These are phyloP conservation scores for Picea glauca DNA, from an alignment of 75 land plant genomes.

Conservation along the genomic window DNA sequence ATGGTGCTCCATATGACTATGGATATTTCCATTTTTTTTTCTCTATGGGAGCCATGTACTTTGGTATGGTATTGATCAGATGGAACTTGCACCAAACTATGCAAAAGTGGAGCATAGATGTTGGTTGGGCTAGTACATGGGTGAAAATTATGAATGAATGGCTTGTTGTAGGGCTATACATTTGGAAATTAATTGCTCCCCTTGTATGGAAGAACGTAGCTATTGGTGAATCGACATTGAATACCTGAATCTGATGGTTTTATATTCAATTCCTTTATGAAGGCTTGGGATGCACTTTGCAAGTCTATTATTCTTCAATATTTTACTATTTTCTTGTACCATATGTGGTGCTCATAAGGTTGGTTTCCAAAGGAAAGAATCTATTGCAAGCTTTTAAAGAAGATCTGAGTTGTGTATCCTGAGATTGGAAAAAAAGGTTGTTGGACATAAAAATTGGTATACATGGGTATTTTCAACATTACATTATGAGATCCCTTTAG, in stretches of 20 bases:
- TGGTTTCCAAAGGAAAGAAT: neutral
- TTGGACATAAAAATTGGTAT: no score
- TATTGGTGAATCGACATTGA: neutral
- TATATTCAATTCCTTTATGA: no score
- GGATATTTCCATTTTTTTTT: conserved; percentile 98
- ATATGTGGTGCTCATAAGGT: neutral
- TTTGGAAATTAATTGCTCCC: no score
- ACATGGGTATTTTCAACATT: no score
- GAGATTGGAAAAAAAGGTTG: neutral
- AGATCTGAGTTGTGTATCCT: neutral
- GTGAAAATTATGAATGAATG: conserved; percentile 42
- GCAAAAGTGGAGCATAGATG: conserved; percentile 12
- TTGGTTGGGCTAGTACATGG: conserved; percentile 95
- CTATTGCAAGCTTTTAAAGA: neutral
- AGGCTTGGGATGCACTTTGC: no score
- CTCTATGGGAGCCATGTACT: conserved; percentile 95
- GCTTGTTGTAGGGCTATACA: no score
- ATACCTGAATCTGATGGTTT: neutral
- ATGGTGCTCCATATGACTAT: conserved; percentile 89
- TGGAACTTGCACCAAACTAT: conserved; percentile 84
- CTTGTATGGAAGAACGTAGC: conserved; percentile 44
- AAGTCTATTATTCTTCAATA: neutral
- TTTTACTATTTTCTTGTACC: neutral
- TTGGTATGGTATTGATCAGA: conserved; percentile 87
- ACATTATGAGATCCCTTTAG: no score